Percentiles rank a stretch among this genome's conserved stretches.
These are phyloP conservation scores for Actinomortierella wolfii DNA, from an alignment of 371 early-diverging fungal genomes.

Conservation along the genomic window DNA sequence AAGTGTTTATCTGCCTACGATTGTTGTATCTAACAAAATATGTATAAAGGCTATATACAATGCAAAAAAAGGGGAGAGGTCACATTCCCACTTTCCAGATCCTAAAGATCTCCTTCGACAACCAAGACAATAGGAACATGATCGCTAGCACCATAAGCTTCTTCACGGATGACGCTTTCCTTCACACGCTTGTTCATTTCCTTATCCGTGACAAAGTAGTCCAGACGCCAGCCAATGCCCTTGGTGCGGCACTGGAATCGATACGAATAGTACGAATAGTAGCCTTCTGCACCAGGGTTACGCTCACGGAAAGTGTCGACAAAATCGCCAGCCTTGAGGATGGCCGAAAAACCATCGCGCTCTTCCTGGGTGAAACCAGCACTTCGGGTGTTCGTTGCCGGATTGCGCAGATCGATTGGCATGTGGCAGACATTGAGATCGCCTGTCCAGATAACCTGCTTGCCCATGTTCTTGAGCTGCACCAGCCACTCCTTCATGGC, in stretches of 20 bases:
- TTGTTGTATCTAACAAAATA: no score
- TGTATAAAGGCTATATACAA: no score
- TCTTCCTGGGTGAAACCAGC: constrained; percentile 91
- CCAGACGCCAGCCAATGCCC: constrained; percentile 86
- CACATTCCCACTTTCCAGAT: no score
- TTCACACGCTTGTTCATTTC: constrained; percentile 63
- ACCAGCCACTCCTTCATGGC: constrained; percentile 72
- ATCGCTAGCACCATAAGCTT: constrained; percentile 90
- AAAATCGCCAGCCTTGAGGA: constrained; percentile 59
- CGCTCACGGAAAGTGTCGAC: constrained; percentile 83
- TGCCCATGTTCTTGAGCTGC: constrained; percentile 67
- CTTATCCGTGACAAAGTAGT: constrained; percentile 83
- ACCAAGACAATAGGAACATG: constrained; percentile 83
- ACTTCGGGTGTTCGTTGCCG: constrained; percentile 73
- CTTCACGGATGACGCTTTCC: constrained; percentile 72
- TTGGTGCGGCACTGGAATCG: constrained; percentile 77
- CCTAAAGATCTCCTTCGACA: constrained; percentile 48
- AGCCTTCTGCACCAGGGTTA: constrained; percentile 66
- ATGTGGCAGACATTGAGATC: constrained; percentile 92
- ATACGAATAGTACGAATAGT: constrained; percentile 85
- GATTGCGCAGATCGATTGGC: constrained; percentile 82
- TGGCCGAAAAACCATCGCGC: constrained; percentile 71
- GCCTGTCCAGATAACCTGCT: constrained; percentile 85
- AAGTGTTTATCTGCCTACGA: no score
- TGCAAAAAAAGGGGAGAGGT: no score